Percentiles rank a stretch among this genome's conserved stretches.
Conservation (phyloP, 768 basidiomycete species). For the Cyathus striatus region DNA sequence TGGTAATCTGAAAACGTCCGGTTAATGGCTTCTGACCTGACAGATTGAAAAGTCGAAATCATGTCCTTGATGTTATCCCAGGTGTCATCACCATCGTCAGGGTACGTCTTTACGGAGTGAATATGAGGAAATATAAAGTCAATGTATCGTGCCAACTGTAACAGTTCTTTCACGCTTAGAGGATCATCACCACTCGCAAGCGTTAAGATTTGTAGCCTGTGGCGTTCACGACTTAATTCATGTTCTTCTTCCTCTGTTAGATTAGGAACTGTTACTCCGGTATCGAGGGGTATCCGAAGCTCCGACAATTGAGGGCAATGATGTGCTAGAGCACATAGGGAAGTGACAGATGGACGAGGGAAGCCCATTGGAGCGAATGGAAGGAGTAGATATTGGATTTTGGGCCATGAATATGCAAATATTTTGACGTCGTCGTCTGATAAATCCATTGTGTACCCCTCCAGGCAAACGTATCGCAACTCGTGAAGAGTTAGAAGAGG, state of each 20-base stretch:
- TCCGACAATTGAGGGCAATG: constrained; percentile 13
- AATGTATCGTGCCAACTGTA: constrained; percentile 19
- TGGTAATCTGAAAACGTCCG: neutral
- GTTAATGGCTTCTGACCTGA: constrained; percentile 16
- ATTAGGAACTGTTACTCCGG: no score
- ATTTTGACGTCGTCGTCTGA: constrained; percentile 16
- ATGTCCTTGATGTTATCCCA: constrained; percentile 22
- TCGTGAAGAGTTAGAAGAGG: constrained; percentile 15
- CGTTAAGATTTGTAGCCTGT: constrained; percentile 14
- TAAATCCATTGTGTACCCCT: constrained; percentile 19
- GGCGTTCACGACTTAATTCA: constrained; percentile 6
- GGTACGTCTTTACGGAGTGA: constrained; percentile 10
- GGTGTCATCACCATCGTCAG: constrained; percentile 14
- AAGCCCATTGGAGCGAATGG: constrained; percentile 10
- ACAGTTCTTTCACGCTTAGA: constrained; percentile 16
- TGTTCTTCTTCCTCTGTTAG: constrained; percentile 10
- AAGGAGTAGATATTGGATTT: constrained; percentile 15
- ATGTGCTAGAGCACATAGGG: constrained; percentile 13
- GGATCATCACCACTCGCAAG: constrained; percentile 17
- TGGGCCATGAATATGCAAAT: constrained; percentile 21
- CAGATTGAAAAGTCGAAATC: constrained; percentile 21
- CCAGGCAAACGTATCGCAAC: constrained; percentile 18
- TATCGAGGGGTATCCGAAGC: constrained; percentile 18
- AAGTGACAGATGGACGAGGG: constrained; percentile 13
- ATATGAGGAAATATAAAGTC: constrained; percentile 19